Conservation (phyloP, 163 green algal species). For the Scenedesmus sp. region DNA sequence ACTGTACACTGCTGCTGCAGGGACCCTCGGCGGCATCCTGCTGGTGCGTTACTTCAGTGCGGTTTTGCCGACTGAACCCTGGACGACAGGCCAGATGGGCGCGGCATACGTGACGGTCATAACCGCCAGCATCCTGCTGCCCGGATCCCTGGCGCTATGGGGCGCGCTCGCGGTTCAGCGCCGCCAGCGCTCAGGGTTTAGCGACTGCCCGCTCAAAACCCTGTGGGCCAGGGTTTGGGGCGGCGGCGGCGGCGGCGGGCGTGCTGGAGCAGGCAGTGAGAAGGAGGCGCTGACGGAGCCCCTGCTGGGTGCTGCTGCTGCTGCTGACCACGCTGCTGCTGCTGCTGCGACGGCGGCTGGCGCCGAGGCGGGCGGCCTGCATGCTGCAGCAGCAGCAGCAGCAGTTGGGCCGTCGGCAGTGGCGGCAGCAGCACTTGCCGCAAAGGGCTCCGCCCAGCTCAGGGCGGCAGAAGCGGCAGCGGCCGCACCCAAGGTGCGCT, state of each 20-base stretch:
- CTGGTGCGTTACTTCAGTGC: background rate
- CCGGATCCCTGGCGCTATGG: slow-evolving; percentile 3
- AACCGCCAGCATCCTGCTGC: slow-evolving; percentile 30
- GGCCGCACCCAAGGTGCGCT: background rate
- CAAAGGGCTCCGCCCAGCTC: background rate
- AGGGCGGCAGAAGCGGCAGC: background rate
- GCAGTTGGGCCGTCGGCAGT: background rate
- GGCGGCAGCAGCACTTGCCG: slow-evolving; percentile 10
- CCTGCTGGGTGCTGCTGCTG: background rate
- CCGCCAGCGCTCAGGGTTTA: background rate
- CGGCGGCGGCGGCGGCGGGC: slow-evolving; percentile 4
- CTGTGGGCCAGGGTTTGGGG: background rate
- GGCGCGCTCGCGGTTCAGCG: slow-evolving; percentile 1
- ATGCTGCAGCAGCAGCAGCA: slow-evolving; percentile 2
- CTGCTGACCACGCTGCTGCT: background rate
- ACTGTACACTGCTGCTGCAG: too few species aligned
- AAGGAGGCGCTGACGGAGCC: background rate
- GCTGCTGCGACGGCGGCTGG: too few species aligned
- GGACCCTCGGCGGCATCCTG: background rate
- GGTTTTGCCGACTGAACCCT: slow-evolving; percentile 20
- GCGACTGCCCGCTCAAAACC: background rate
- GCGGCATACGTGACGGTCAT: slow-evolving; percentile 4
- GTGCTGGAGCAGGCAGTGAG: background rate
- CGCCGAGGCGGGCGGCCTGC: background rate
- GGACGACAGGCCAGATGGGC: slow-evolving; percentile 19